Conservation (phyloP, 2,329 filamentous ascomycete genomes). For the Fusarium paranaense region DNA sequence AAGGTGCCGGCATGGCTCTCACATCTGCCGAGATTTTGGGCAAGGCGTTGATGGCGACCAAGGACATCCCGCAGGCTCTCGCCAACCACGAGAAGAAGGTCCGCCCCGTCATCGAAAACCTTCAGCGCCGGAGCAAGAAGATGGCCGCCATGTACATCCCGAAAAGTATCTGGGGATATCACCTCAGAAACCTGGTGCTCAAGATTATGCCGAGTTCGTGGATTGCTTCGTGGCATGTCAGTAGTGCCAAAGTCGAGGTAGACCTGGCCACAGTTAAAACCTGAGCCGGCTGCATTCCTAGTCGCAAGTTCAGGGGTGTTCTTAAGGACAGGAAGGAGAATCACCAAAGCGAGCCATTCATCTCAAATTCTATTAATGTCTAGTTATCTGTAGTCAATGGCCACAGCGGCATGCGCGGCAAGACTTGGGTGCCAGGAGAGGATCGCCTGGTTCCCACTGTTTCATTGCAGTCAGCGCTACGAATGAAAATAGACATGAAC, state of each 20-base stretch:
- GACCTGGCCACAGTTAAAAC: background rate
- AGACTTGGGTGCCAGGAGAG: background rate
- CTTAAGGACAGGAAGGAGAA: rapidly evolving
- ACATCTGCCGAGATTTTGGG: background rate
- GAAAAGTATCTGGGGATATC: background rate
- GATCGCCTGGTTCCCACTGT: background rate
- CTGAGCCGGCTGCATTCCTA: background rate
- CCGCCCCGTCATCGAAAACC: background rate
- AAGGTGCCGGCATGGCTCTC: background rate
- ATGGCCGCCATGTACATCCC: background rate
- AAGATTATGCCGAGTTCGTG: background rate
- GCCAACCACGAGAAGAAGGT: background rate
- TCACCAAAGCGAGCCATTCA: background rate
- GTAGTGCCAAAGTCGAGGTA: background rate
- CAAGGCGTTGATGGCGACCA: background rate
- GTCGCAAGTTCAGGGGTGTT: background rate
- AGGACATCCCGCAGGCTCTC: background rate
- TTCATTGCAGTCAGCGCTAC: background rate
- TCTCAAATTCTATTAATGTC: background rate
- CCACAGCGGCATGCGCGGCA: background rate
- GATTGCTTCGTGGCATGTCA: background rate
- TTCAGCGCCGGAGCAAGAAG: background rate
- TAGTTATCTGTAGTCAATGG: background rate
- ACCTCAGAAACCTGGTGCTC: background rate
- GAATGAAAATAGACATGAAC: too few species aligned